These are phyloP conservation scores for Macrolepiota fuliginosa DNA, from an alignment of 768 basidiomycete species.

Conservation along the genomic window DNA sequence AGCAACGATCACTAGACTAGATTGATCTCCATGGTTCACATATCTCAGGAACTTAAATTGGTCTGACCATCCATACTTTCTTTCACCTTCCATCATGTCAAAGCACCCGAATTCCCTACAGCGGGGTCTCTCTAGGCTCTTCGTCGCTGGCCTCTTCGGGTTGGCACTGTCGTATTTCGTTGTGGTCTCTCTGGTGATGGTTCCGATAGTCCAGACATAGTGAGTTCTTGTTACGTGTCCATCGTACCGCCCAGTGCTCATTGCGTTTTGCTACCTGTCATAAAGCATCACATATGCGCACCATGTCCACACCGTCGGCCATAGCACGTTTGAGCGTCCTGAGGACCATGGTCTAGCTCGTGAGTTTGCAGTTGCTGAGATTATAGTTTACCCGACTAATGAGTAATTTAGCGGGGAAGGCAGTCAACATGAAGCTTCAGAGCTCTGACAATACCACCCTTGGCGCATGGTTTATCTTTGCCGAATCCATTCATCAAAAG, in stretches of 20 bases:
- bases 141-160: not conserved
- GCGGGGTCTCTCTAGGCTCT: not conserved
- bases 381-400: not conserved
- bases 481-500: slow-evolving; percentile 45
- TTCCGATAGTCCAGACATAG: slow-evolving; percentile 38
- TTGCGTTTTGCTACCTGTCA: not conserved
- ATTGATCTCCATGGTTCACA: not conserved
- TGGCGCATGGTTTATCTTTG: slow-evolving; percentile 67
- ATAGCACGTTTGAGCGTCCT: slow-evolving; percentile 34
- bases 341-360: slow-evolving; percentile 42
- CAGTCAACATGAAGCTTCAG: slow-evolving; percentile 53
- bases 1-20: slow-evolving; percentile 5
- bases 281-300: slow-evolving; percentile 37
- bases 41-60: not conserved
- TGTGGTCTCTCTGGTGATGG: slow-evolving; percentile 31
- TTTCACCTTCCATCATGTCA: slow-evolving; percentile 4
- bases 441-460: slow-evolving; percentile 62
- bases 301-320: slow-evolving; percentile 33
- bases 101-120: not conserved
- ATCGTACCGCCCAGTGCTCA: slow-evolving; percentile 9
- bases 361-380: slow-evolving; percentile 19
- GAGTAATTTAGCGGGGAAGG: slow-evolving; percentile 50
- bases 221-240: slow-evolving; percentile 16
- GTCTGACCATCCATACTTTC: not conserved
- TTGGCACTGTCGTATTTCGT: slow-evolving; percentile 21